Percentiles rank a stretch among this genome's conserved stretches.
phyloP scores from a whole-genome alignment of 768 basidiomycete genomes.

The Hortiboletus campestris region DNA sequence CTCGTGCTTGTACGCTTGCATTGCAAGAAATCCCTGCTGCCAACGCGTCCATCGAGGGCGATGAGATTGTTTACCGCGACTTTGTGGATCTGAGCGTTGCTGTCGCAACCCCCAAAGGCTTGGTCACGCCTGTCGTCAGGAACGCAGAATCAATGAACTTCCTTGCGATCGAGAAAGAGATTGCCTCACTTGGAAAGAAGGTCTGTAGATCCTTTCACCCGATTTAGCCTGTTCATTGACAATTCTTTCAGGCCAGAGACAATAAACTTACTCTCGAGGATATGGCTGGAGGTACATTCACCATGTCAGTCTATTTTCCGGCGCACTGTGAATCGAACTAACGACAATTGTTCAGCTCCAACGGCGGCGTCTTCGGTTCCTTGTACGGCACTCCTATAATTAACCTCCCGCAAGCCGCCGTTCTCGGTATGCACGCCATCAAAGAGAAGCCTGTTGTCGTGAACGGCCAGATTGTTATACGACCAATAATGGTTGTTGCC shows the following conservation, averaged over 20 bases:
- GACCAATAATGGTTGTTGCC: slow-evolving; percentile 95
- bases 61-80: slow-evolving; percentile 90
- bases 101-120: slow-evolving; percentile 94
- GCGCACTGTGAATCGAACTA: neutral
- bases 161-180: slow-evolving; percentile 90
- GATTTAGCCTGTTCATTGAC: slow-evolving; percentile 7
- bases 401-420: slow-evolving; percentile 93
- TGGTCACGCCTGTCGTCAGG: slow-evolving; percentile 94
- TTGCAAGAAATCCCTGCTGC: slow-evolving; percentile 90
- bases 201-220: slow-evolving; percentile 29
- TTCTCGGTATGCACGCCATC: slow-evolving; percentile 95
- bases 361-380: slow-evolving; percentile 98
- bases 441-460: slow-evolving; percentile 90
- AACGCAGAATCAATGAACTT: slow-evolving; percentile 87
- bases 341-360: slow-evolving; percentile 60
- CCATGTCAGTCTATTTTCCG: slow-evolving; percentile 62
- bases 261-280: slow-evolving; percentile 95
- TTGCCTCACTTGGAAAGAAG: slow-evolving; percentile 89
- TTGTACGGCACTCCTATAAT: slow-evolving; percentile 99
- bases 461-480: slow-evolving; percentile 92
- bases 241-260: slow-evolving; percentile 64
- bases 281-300: slow-evolving; percentile 98
- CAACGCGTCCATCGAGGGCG: slow-evolving; percentile 92
- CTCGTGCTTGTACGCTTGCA: slow-evolving; percentile 79
- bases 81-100: slow-evolving; percentile 94